phyloP scores from a whole-genome alignment of 2,329 filamentous ascomycete genomes.

The Talaromyces piceae region DNA sequence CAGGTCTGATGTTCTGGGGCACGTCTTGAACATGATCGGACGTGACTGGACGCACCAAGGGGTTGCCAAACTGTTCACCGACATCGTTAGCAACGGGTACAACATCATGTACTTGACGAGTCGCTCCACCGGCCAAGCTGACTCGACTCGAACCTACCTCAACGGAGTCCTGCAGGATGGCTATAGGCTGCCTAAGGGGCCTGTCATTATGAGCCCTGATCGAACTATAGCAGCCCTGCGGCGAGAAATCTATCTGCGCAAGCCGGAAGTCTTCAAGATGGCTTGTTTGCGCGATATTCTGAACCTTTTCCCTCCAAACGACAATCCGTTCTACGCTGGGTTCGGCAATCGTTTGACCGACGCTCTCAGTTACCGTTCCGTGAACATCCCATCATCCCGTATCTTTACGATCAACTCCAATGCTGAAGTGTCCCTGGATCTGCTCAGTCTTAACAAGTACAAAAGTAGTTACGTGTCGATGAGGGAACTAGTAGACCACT shows the following conservation, averaged over 20 bases:
- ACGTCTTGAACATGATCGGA: constrained; percentile 93
- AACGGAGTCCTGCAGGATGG: constrained; percentile 83
- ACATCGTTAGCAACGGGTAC: constrained; percentile 92
- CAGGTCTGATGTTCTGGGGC: constrained; percentile 78
- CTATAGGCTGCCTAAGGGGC: constrained; percentile 77
- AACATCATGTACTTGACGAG: constrained; percentile 98
- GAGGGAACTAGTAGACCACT: constrained; percentile 94
- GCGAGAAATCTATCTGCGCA: constrained; percentile 87
- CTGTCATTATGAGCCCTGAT: constrained; percentile 91
- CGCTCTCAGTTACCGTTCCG: constrained; percentile 88
- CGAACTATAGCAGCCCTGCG: constrained; percentile 87
- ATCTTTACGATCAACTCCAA: constrained; percentile 99
- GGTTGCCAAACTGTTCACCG: constrained; percentile 93
- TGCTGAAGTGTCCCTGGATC: constrained; percentile 84
- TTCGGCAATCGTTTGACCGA: constrained; percentile 97
- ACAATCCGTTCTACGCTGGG: constrained; percentile 88
- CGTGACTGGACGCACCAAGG: constrained; percentile 97
- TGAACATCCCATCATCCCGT: constrained; percentile 86
- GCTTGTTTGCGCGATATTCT: constrained; percentile 91
- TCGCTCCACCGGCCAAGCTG: constrained; percentile 85
- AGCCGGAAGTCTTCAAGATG: constrained; percentile 99
- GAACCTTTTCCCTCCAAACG: constrained; percentile 68
- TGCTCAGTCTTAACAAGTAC: constrained; percentile 85
- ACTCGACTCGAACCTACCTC: constrained; percentile 81
- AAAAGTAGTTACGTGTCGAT: constrained; percentile 97